Percentiles rank a stretch among this genome's conserved stretches.
These are phyloP conservation scores for Cornus florida DNA, from an alignment of 148 eudicot genomes.

Conservation along the genomic window DNA sequence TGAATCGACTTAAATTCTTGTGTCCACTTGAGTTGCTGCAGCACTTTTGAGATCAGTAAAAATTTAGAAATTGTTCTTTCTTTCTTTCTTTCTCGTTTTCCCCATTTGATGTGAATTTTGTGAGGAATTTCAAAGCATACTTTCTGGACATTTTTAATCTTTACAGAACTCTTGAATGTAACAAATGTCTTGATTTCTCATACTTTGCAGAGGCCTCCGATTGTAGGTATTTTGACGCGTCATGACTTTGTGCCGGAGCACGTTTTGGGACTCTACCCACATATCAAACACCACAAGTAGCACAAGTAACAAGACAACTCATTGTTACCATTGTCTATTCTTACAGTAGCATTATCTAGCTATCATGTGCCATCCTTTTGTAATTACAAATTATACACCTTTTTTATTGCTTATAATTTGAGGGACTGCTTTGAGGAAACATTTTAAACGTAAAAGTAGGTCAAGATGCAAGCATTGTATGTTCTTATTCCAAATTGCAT, in stretches of 20 bases:
- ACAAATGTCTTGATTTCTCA: neutral
- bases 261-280: slow-evolving; percentile 58
- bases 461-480: too few relatives aligned
- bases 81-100: too few relatives aligned
- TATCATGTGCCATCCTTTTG: neutral
- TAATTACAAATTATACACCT: neutral
- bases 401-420: neutral
- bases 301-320: neutral
- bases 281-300: slow-evolving; percentile 36
- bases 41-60: too few relatives aligned
- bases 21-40: too few relatives aligned
- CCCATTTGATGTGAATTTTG: neutral
- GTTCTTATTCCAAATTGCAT: too few relatives aligned
- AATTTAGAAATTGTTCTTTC: too few relatives aligned
- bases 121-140: neutral
- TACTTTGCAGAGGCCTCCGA: slow-evolving; percentile 55
- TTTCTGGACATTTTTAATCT: neutral
- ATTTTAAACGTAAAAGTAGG: too few relatives aligned
- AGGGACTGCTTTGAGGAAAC: neutral
- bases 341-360: neutral
- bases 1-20: too few relatives aligned
- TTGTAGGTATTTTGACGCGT: slow-evolving; percentile 65
- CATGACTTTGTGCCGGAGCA: slow-evolving; percentile 79
- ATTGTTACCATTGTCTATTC: neutral
- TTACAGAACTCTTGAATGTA: neutral